phyloP scores from a whole-genome alignment of 371 early-diverging fungal species.

The Mortierella polycephala region DNA sequence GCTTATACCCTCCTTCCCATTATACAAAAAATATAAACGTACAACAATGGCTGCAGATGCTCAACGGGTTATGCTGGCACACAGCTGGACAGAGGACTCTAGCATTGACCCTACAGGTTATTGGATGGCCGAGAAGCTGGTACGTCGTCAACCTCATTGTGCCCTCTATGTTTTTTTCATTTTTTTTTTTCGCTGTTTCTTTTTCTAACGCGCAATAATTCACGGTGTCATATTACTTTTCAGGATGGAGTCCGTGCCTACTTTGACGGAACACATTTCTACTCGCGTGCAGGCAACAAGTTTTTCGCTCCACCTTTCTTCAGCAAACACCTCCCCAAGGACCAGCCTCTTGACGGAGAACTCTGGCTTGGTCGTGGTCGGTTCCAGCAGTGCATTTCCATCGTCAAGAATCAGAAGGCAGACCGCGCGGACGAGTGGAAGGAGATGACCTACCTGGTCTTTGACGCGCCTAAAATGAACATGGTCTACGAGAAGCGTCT shows the following conservation, averaged over 20 bases:
- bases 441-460: slow-evolving; percentile 52
- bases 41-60: slow-evolving; percentile 33
- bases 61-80: slow-evolving; percentile 54
- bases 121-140: slow-evolving; percentile 64
- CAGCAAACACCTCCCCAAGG: slow-evolving; percentile 58
- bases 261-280: slow-evolving; percentile 60
- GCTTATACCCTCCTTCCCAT: not conserved
- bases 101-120: slow-evolving; percentile 55
- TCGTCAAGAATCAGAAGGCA: slow-evolving; percentile 59
- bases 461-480: slow-evolving; percentile 62
- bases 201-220: not conserved
- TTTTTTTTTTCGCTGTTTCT: not conserved
- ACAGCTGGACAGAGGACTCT: slow-evolving; percentile 50
- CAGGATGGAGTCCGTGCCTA: slow-evolving; percentile 67
- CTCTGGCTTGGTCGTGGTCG: slow-evolving; percentile 65
- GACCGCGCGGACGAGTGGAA: slow-evolving; percentile 45
- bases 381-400: slow-evolving; percentile 64
- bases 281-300: slow-evolving; percentile 62
- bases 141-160: not conserved
- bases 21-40: not conserved
- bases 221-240: not conserved
- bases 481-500: slow-evolving; percentile 56
- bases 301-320: slow-evolving; percentile 68
- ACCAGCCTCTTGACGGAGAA: slow-evolving; percentile 68
- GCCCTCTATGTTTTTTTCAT: not conserved